Evolutionary conservation across 2,329 filamentous ascomycete genomes (phyloP).

Genomic region (Pyricularia pennisetigena): DNA sequence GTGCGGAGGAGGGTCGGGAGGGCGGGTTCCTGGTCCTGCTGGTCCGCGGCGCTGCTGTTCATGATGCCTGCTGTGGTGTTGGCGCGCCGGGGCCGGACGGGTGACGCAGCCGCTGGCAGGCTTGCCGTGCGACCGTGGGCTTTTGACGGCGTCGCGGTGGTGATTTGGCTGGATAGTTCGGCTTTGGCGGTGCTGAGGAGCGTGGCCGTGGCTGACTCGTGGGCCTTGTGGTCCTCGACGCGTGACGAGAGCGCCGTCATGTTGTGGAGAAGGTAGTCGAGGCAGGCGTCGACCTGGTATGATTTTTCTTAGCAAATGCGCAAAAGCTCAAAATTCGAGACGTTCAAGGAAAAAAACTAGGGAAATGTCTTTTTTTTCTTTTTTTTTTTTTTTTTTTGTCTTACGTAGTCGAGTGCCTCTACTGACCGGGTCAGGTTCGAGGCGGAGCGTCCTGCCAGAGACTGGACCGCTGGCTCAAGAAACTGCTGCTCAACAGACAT

Average conservation of each 20-base stretch:
- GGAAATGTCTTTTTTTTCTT: no score
- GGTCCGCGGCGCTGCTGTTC: not conserved
- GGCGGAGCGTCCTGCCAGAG: conserved; percentile 31
- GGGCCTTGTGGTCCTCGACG: conserved; percentile 33
- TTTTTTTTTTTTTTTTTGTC: no score
- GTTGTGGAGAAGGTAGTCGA: conserved; percentile 40
- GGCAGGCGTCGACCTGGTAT: conserved; percentile 38
- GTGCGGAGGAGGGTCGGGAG: conserved; percentile 37
- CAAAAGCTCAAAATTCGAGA: no score
- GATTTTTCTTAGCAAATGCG: not conserved
- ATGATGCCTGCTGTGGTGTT: not conserved
- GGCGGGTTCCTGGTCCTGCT: conserved; percentile 22
- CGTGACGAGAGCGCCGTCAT: conserved; percentile 29
- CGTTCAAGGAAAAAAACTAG: conserved; percentile 15
- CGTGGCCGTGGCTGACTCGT: conserved; percentile 27
- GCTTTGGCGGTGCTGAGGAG: conserved; percentile 31
- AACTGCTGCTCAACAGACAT: conserved; percentile 63
- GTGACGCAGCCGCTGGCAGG: not conserved
- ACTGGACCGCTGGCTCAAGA: conserved; percentile 47
- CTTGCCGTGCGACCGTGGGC: conserved; percentile 16
- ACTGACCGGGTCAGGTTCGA: conserved; percentile 33
- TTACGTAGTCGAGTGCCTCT: conserved; percentile 40
- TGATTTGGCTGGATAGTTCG: conserved; percentile 26
- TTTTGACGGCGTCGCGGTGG: conserved; percentile 9
- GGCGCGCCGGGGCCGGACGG: not conserved